Percentiles rank a stretch among this genome's conserved stretches.
phyloP scores from a whole-genome alignment of 2,329 filamentous ascomycete species.

The Achaetomium macrosporum region DNA sequence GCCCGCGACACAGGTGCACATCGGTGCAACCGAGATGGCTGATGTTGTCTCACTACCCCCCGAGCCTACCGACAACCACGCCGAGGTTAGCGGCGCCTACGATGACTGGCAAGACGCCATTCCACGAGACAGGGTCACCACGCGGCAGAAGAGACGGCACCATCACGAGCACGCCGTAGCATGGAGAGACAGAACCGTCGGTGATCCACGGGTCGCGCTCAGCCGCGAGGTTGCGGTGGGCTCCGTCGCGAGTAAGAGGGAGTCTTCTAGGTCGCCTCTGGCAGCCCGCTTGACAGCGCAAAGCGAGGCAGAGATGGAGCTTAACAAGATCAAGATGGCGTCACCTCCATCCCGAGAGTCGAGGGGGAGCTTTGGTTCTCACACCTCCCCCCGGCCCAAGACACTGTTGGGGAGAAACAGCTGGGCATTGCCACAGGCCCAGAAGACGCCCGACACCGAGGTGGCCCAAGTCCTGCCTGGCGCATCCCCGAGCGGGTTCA shows the following conservation, averaged over 20 bases:
- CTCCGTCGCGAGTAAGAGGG: conserved; percentile 27
- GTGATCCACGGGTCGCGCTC: conserved; percentile 38
- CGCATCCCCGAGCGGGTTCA: conserved; percentile 27
- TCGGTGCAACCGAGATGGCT: background rate
- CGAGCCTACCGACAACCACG: conserved; percentile 13
- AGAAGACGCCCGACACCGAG: conserved; percentile 24
- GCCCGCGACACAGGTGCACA: conserved; percentile 9
- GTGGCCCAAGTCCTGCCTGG: conserved; percentile 24
- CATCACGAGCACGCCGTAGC: conserved; percentile 41
- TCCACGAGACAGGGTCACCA: conserved; percentile 37
- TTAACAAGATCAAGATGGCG: conserved; percentile 38
- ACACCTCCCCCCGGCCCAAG: conserved; percentile 26
- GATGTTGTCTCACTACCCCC: background rate
- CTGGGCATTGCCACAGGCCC: conserved; percentile 28
- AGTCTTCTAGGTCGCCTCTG: conserved; percentile 24
- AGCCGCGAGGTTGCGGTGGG: conserved; percentile 37
- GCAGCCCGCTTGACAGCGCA: conserved; percentile 27
- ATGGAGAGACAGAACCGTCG: conserved; percentile 37
- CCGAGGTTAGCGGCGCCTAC: background rate
- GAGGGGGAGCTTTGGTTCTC: conserved; percentile 24
- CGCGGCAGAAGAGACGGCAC: conserved; percentile 33
- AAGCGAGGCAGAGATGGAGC: conserved; percentile 38
- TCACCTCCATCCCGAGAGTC: conserved; percentile 30
- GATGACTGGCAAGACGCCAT: conserved; percentile 25
- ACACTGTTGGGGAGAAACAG: conserved; percentile 30